Base-by-base conservation (phyloP, 495 filamentous ascomycete genomes). In the Talaromyces thailandensis region DNA sequence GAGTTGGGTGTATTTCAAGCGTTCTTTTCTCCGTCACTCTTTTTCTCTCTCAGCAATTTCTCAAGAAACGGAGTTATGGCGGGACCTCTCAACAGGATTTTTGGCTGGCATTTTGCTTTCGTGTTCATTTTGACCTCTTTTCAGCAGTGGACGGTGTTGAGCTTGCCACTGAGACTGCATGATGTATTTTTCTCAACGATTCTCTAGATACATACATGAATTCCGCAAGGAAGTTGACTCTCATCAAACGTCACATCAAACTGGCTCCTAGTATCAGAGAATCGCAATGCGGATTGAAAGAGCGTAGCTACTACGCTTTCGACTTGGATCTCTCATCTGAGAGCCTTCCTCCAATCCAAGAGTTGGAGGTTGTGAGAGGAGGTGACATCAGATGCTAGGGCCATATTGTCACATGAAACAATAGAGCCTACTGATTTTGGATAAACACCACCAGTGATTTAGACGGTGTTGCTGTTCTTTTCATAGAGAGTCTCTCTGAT, bases 71-170 rank as follows among this genome's bases (percentile, higher is more conserved):
- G 76, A 75, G 75, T 79, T 77, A 65, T 64, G 73, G 73, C 53
- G 67, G 70, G 61, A 63, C 67, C 71, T 71, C 72, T 74, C 71
- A 74, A 74, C 71, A 74, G 70, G 70, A 69, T 69, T 66, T 65
- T 61, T 62, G 63, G 66, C 61, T 63, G 40, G 45, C 21, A 40
- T 64, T 58, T 66, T 64, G 28, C 16, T 32, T 66, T 58, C 56
- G 23, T 52, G 40, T 43, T 40, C 62, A 58, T 62, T 58, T 64
- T 32, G 58, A 58, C n/a, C 12, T 16, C 5, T 26, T 28, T 14
- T 52, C 51, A 28, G 26, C 51, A 28, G 23, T 26, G 43, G 26
- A 21, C 35, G 31, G 29, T 24, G 6, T 14, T 55, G 51, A 12
- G 1, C 26, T 28, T 55, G 1, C 51, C 24, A 55, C 43, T 21